A percentile compares a stretch with the other conserved stretches of the same genome.
phyloP scores from a whole-genome alignment of 2,329 filamentous ascomycete genomes.

The Blastomyces percursus region DNA sequence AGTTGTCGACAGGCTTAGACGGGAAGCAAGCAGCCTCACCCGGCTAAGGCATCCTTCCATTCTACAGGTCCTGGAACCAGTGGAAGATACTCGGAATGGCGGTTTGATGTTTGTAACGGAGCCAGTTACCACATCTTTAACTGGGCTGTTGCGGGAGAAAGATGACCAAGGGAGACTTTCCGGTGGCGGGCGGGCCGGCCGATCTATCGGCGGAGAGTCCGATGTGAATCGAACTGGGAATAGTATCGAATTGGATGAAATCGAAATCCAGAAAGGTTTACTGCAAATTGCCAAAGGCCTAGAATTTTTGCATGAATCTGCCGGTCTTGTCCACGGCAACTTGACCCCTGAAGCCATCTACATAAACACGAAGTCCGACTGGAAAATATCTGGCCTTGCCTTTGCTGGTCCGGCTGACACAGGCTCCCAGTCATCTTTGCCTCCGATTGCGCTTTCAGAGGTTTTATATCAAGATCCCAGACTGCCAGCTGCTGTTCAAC shows the following conservation, averaged over 20 bases:
- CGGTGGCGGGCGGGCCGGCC: slow-evolving; percentile 60
- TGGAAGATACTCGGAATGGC: slow-evolving; percentile 84
- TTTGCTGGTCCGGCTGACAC: slow-evolving; percentile 78
- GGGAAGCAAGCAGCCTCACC: slow-evolving; percentile 80
- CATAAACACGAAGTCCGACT: slow-evolving; percentile 94
- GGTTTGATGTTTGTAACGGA: slow-evolving; percentile 95
- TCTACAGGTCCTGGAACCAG: slow-evolving; percentile 83
- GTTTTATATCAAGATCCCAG: slow-evolving; percentile 75
- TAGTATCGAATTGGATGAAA: slow-evolving; percentile 87
- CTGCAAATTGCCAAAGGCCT: slow-evolving; percentile 87
- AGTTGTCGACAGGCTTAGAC: slow-evolving; percentile 79
- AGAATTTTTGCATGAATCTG: slow-evolving; percentile 92
- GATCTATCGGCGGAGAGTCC: slow-evolving; percentile 69
- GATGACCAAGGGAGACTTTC: slow-evolving; percentile 69
- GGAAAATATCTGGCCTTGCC: slow-evolving; percentile 92
- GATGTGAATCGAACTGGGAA: slow-evolving; percentile 61
- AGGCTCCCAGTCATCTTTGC: slow-evolving; percentile 61
- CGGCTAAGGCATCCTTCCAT: slow-evolving; percentile 83
- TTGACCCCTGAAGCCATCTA: slow-evolving; percentile 87
- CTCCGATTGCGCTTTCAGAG: slow-evolving; percentile 72
- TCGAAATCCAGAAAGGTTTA: slow-evolving; percentile 94
- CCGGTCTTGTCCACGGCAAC: slow-evolving; percentile 86
- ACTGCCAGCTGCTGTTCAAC: slow-evolving; percentile 68
- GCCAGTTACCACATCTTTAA: slow-evolving; percentile 76
- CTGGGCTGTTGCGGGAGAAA: slow-evolving; percentile 72